Conservation (phyloP, 2,329 filamentous ascomycete species). For the Trichophyton rubrum region DNA sequence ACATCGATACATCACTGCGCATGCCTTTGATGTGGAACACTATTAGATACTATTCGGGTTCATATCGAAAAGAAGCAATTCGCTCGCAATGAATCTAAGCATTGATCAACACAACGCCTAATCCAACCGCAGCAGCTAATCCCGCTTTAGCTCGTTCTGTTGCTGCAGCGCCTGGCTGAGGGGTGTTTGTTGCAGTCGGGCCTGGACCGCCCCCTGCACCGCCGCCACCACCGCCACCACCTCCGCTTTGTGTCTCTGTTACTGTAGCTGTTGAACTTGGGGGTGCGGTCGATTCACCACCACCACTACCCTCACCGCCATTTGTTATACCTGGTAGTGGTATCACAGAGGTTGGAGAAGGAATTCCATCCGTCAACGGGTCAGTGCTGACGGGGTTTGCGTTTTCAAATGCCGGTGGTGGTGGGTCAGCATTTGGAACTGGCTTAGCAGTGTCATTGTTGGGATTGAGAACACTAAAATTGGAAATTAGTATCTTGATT, state of each 20-base stretch:
- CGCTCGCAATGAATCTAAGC: not conserved
- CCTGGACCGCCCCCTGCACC: not conserved
- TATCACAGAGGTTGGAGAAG: conserved; percentile 33
- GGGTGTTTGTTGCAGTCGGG: conserved; percentile 14
- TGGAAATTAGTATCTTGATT: not conserved
- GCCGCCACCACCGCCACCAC: not conserved
- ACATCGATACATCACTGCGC: not conserved
- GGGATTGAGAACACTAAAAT: conserved; percentile 44
- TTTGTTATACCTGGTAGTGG: conserved; percentile 19
- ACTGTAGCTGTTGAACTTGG: conserved; percentile 1
- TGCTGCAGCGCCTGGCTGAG: conserved; percentile 23
- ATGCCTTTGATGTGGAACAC: not conserved
- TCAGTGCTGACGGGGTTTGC: conserved; percentile 38
- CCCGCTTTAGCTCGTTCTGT: conserved; percentile 31
- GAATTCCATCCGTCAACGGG: conserved; percentile 46
- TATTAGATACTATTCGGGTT: not conserved
- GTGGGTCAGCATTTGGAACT: conserved; percentile 35
- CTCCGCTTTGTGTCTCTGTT: not conserved
- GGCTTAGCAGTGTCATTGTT: conserved; percentile 36
- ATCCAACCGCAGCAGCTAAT: conserved; percentile 37
- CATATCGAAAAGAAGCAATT: not conserved
- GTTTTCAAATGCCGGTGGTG: conserved; percentile 37
- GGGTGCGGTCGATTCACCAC: conserved; percentile 6
- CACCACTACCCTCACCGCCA: conserved; percentile 8
- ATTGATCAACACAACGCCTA: conserved; percentile 23